Base-by-base conservation (phyloP, 2,329 filamentous ascomycete species). In the Cercospora citrullina region DNA sequence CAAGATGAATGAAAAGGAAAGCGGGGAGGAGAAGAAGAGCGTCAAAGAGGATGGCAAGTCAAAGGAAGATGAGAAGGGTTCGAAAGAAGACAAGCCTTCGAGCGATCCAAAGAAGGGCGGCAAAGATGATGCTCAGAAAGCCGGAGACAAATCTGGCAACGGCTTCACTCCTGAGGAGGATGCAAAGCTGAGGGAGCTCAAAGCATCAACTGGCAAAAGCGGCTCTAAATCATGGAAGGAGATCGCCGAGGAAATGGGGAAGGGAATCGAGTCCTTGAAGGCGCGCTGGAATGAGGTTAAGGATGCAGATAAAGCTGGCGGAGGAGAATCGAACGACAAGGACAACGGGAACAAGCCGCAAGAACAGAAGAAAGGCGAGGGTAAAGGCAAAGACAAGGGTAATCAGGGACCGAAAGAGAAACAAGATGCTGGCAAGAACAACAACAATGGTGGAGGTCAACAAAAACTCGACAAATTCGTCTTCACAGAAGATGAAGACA, bases 111-210 rank as follows among this genome's bases (percentile, higher is more conserved):
- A 60, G 28, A 67, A 71, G 18, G 65, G 68, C 26, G 57, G 39
- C 30, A 68, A 70, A 42, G 63, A 64, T 18, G 60, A 67, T 16
- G 66, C 55, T 12, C 5, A 23, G 28, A 33, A 66, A n/a, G 58
- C 30, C 2, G 42, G 39, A 7, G 60, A 57, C 18, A 64, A 67
- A n/a, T 26, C 61, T 26, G 62, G 60, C 9, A 28, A 7, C 30
- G 61, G 42, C 10, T 75, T 71, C 28, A 81, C 79, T 0, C 59
- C 75, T 0, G 79, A 80, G 45, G 77, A 84, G 62, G 82, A 84
- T 58, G 75, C 76, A 3, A 79, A 76, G 68, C 66, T 84, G 2
- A 69, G 51, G 26, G 70, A 69, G 31, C 21, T 72, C n/a, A 68
- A 68, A 31, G 31, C 60, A 1, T 65, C 62, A 60, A 57, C 60